Percentiles rank a stretch among this genome's conserved stretches.
Evolutionary conservation across 1,284 basidiomycete species (phyloP).

Genomic region (Cryptococcus sp.): DNA sequence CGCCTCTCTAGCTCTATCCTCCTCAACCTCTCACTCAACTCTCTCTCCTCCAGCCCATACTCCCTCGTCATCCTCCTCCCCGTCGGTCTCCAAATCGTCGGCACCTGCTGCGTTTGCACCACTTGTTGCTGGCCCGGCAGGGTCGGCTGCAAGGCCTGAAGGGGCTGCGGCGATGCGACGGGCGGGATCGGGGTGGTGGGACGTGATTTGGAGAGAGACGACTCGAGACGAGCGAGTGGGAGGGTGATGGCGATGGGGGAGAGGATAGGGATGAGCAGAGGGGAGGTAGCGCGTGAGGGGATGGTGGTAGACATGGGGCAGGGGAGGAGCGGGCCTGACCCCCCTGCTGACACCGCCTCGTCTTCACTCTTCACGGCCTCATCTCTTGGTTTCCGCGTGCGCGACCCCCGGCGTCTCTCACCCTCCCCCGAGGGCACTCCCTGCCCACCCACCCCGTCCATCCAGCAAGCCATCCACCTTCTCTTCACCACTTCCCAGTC

Average conservation of each 20-base stretch:
- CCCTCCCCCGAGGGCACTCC: background rate
- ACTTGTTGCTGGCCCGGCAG: too few relatives aligned
- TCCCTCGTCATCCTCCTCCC: constrained; percentile 19
- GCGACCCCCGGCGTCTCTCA: background rate
- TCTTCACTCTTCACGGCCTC: background rate
- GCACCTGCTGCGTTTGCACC: too few relatives aligned
- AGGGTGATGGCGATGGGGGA: constrained; percentile 1
- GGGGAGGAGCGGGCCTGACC: background rate
- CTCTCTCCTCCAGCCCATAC: constrained; percentile 28
- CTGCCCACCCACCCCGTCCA: background rate
- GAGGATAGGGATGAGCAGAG: background rate
- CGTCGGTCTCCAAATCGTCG: constrained; percentile 12
- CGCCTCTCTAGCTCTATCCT: background rate
- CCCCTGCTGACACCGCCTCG: background rate
- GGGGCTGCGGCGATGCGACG: background rate
- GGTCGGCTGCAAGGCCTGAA: too few relatives aligned
- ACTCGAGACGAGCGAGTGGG: background rate
- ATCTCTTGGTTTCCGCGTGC: background rate
- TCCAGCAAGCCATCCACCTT: constrained; percentile 13
- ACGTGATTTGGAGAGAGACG: background rate
- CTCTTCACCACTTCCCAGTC: constrained; percentile 21
- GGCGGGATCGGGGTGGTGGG: background rate
- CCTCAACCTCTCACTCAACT: constrained; percentile 36
- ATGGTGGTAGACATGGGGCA: constrained; percentile 1
- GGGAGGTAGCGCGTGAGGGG: background rate